A percentile compares a stretch with the other conserved stretches of the same genome.
Conservation (phyloP, 768 basidiomycete genomes). For the Lentinula sp. region DNA sequence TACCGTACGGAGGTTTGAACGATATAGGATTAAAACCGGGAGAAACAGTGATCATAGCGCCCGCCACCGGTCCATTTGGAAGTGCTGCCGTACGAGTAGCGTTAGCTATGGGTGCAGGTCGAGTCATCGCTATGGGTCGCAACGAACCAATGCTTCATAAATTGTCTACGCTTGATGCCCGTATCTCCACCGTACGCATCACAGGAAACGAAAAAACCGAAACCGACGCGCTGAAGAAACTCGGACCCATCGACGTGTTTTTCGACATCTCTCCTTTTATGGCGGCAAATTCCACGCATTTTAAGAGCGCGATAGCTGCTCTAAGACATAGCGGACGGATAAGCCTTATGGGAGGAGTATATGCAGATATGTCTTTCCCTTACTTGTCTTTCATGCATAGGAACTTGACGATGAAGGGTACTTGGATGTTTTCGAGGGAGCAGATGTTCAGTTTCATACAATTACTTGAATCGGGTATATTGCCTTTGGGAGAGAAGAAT, state of each 20-base stretch:
- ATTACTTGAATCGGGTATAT: neutral
- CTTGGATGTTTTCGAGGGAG: neutral
- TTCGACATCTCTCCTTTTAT: neutral
- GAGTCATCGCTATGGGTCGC: conserved; percentile 8
- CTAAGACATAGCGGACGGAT: neutral
- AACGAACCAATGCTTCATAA: neutral
- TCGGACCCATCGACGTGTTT: neutral
- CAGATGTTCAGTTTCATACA: neutral
- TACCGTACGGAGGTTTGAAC: neutral
- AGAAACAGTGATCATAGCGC: conserved; percentile 3
- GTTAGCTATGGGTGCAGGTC: conserved; percentile 9
- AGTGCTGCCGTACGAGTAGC: conserved; percentile 5
- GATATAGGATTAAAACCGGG: neutral
- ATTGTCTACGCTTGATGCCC: neutral
- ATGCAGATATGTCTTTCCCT: neutral
- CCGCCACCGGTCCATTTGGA: conserved; percentile 8
- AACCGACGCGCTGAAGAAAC: neutral
- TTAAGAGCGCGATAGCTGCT: neutral
- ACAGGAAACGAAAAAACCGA: neutral
- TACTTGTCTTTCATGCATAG: neutral
- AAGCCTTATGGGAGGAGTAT: neutral
- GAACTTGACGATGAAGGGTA: neutral
- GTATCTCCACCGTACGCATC: neutral
- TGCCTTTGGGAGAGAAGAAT: neutral
- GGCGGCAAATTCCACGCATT: neutral